Conservation (phyloP, 441 rosid species). For the Aleurites moluccanus region DNA sequence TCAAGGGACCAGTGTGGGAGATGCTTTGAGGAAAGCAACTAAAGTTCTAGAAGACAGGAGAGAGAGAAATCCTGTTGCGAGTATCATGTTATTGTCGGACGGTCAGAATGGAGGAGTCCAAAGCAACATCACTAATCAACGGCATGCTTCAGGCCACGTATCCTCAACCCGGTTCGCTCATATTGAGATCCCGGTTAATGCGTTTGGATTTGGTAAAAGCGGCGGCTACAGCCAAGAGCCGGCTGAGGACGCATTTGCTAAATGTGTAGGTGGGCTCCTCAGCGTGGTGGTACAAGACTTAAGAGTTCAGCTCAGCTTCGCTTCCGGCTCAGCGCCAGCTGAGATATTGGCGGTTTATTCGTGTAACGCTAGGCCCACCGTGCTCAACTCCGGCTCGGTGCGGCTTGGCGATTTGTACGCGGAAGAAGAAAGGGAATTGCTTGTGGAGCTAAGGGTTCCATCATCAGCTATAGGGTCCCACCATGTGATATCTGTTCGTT, state of each 20-base stretch:
- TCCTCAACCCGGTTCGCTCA: conserved; percentile 61
- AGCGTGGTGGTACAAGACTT: conserved; percentile 66
- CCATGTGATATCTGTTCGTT: conserved; percentile 68
- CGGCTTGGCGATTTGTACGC: conserved; percentile 66
- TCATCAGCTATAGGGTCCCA: conserved; percentile 43
- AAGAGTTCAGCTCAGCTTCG: conserved; percentile 61
- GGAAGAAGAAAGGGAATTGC: conserved; percentile 67
- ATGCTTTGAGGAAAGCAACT: conserved; percentile 77
- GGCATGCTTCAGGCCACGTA: conserved; percentile 38
- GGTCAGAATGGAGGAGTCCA: conserved; percentile 46
- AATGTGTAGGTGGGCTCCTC: conserved; percentile 46
- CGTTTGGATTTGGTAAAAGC: conserved; percentile 51
- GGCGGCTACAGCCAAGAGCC: conserved; percentile 49
- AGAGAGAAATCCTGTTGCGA: conserved; percentile 60
- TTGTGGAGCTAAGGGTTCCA: conserved; percentile 67
- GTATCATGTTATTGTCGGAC: conserved; percentile 63
- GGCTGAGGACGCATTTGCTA: conserved; percentile 65
- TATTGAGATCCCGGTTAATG: conserved; percentile 77
- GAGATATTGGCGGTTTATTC: conserved; percentile 69
- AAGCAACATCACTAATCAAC: conserved; percentile 34
- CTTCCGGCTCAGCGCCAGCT: conserved; percentile 69
- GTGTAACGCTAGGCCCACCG: conserved; percentile 47
- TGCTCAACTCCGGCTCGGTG: conserved; percentile 47
- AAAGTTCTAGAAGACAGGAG: conserved; percentile 84
- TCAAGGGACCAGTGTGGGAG: conserved; percentile 62